These are phyloP conservation scores for Cercospora sp. DNA, from an alignment of 2,329 filamentous ascomycete species.

Conservation along the genomic window DNA sequence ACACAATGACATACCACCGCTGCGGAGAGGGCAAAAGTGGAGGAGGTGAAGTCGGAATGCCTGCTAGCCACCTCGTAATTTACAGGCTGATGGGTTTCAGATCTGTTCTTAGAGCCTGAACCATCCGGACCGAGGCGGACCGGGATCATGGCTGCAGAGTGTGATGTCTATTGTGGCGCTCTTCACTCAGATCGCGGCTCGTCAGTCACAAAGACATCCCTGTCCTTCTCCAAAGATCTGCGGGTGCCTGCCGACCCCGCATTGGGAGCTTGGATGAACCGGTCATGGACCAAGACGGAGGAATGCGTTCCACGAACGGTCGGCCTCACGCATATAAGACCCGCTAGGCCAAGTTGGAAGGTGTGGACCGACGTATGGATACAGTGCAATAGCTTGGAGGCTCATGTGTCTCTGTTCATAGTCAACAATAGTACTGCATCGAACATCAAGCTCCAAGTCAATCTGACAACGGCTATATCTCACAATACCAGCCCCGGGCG, in stretches of 20 bases:
- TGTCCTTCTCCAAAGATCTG: conserved; percentile 1
- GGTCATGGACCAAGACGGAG: not conserved
- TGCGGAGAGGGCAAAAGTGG: not conserved
- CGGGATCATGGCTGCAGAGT: not conserved
- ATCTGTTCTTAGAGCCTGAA: not conserved
- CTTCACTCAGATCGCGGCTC: not conserved
- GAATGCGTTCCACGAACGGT: conserved; percentile 7
- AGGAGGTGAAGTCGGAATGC: not conserved
- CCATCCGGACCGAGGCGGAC: conserved; percentile 4
- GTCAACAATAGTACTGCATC: not conserved
- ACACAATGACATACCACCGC: not conserved
- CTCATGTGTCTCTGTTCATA: not conserved
- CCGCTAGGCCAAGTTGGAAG: not conserved
- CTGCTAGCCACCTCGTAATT: not conserved
- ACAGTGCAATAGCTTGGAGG: not conserved
- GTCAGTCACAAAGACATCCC: not conserved
- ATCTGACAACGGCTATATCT: not conserved
- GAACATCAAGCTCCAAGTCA: not conserved
- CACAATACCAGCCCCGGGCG: not conserved
- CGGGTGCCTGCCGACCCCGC: not conserved
- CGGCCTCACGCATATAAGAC: not conserved
- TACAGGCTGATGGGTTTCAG: not conserved
- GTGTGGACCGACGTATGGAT: not conserved
- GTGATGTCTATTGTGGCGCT: not conserved
- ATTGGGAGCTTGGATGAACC: not conserved